Base-by-base conservation (phyloP, 2,329 filamentous ascomycete species). In the Aspergillus jensenii region DNA sequence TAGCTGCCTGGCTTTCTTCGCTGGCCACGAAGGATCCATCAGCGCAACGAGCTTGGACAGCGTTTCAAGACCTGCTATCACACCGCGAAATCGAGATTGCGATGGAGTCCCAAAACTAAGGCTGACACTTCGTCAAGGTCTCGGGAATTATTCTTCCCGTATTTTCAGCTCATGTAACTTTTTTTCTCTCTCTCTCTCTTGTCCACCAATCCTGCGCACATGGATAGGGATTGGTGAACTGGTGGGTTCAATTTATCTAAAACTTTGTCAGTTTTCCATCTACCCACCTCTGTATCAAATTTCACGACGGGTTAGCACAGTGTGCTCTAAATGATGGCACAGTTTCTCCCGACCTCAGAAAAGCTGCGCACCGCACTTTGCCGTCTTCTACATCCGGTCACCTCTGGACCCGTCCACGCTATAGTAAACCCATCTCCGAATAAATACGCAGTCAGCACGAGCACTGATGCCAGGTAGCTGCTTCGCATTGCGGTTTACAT, bases 1-100 rank as follows among this genome's bases (percentile, higher is more conserved):
- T 51, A 25, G 50, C 47, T 31, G 45, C 40, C 19, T 58, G 56
- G 56, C 56, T 58, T 50, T 40, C 51, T 23, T 14, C 14, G 6
- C 33, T 58, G n/a, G 56, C 35, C 15, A 21, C 23, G 17, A 54
- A 48, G 27, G 51, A 58, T n/a, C 21, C 27, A 27, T 54, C 51
- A 17, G 56, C 56, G n/a, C 45, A 58, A 31, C 50, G 56, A 50
- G 56, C 56, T 19, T 54, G 51, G 56, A 14, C 39, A 7, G 51
- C 48, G 19, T 54, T 52, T 19, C 52, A 43, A 12, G 56, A 58
- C 40, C n/a, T 58, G 5, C 14, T 54, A 17, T 54, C 56, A 27
- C 45, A 43, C 19, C 12, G 40, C 43, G 51, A 54, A 45, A 45
- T 58, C 25, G 39, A 19, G 45, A n/a, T 15, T 19, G 56, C 21